Base-by-base conservation (phyloP, 495 filamentous ascomycete genomes). In the Aspergillus panamensis region DNA sequence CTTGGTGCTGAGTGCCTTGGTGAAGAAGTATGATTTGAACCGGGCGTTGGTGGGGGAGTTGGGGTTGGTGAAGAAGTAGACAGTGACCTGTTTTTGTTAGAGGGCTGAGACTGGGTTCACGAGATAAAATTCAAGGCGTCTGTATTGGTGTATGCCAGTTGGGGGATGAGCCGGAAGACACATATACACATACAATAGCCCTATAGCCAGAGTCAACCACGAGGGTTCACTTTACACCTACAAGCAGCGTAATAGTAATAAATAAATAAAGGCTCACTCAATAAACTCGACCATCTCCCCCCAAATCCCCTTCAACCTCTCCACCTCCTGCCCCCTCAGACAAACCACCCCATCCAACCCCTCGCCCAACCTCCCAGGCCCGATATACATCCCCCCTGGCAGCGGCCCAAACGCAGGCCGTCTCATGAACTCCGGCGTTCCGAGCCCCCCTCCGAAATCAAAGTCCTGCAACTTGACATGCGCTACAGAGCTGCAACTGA, bases 1-100 rank as follows among this genome's bases (percentile, higher is more conserved):
- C 0, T 55, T 82, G 60, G 13, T 80, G 35, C 49, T 75, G 17
- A 85, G 81, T 65, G 55, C 80, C 3, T 73, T 70, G 19, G 83
- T 79, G 12, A 64, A 80, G 66, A 75, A 76, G 8, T 77, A 84
- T 66, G 83, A 80, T 60, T 62, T 84, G 48, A 75, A 82, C 68
- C 72, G 74, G 47, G 80, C 74, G 31, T 68, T 84, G 69, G 67
- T 62, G 16, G 73, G 76, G 48, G 72, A 81, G 49, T 74, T 78
- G 47, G 74, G 74, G 37, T 71, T 84, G 16, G 42, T n/a, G 16
- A 44, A 44, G 32, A 16, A 57, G 32, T 20, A 31, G n/a, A 25
- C 5, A 25, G 35, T n/a, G n/a, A 13, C 47, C 2, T 49, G 6
- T 49, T 30, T 30, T 51, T 59, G 17, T 44, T 9, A 16, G 13